Percentiles rank a stretch among this genome's conserved stretches.
These are phyloP conservation scores for Ilyonectria destructans DNA, from an alignment of 2,329 filamentous ascomycete species.

Conservation along the genomic window DNA sequence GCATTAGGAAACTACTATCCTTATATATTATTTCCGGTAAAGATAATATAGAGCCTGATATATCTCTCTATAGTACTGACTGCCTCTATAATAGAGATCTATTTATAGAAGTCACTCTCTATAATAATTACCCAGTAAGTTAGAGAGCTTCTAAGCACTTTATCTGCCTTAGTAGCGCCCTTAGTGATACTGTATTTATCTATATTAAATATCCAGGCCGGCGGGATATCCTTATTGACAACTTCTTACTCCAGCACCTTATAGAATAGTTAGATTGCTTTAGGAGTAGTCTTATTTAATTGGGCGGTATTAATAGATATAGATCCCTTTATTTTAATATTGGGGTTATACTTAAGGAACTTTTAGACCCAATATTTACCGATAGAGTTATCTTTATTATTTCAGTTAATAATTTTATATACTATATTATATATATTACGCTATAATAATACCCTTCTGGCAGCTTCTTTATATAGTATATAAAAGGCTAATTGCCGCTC, in stretches of 20 bases:
- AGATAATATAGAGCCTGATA: constrained; percentile 1
- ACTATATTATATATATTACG: background rate
- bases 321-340: constrained; percentile 10
- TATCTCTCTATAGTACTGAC: constrained; percentile 1
- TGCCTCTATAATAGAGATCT: constrained; percentile 11
- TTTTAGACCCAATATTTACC: background rate
- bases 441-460: background rate
- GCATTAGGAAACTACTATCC: constrained; percentile 10
- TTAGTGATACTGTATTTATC: constrained; percentile 6
- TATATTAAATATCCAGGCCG: background rate
- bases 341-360: background rate
- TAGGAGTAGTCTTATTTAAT: constrained; percentile 8
- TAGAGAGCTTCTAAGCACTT: constrained; percentile 5
- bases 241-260: background rate
- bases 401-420: background rate
- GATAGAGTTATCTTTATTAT: constrained; percentile 1
- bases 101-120: constrained; percentile 10
- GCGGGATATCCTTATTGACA: background rate
- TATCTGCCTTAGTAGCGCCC: background rate
- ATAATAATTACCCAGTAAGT: constrained; percentile 10
- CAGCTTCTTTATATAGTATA: background rate
- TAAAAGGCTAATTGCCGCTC: background rate
- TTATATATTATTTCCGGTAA: constrained; percentile 10
- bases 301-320: constrained; percentile 4
- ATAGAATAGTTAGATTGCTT: background rate